A percentile compares a stretch with the other conserved stretches of the same genome.
These are phyloP conservation scores for Hypoxylon fragiforme DNA, from an alignment of 495 filamentous ascomycete genomes.

Conservation along the genomic window DNA sequence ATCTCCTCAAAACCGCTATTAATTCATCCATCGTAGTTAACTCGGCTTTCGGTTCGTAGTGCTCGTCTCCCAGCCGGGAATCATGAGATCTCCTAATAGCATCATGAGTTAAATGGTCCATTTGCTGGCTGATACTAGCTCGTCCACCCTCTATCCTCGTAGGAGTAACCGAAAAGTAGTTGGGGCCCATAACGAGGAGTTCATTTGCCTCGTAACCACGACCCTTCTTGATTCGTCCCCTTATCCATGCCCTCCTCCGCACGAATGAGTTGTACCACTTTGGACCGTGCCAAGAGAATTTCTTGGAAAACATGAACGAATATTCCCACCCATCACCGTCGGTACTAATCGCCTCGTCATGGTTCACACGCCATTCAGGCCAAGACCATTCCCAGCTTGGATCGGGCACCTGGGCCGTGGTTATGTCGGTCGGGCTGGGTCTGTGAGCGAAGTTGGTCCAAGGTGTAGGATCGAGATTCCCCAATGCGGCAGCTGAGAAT, in stretches of 20 bases:
- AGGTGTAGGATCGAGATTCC: slow-evolving; percentile 80
- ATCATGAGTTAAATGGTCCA: slow-evolving; percentile 38
- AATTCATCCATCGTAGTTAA: slow-evolving; percentile 35
- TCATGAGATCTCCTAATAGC: slow-evolving; percentile 38
- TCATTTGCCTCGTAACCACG: slow-evolving; percentile 42
- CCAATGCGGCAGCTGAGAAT: slow-evolving; percentile 82
- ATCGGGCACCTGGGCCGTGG: slow-evolving; percentile 90
- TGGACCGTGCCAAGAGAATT: slow-evolving; percentile 87
- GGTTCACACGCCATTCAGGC: slow-evolving; percentile 92
- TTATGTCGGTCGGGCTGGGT: slow-evolving; percentile 79
- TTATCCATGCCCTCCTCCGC: slow-evolving; percentile 82
- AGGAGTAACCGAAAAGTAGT: slow-evolving; percentile 83
- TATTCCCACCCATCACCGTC: slow-evolving; percentile 98
- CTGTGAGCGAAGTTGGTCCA: slow-evolving; percentile 81
- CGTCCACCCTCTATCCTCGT: slow-evolving; percentile 1
- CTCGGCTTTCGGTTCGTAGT: slow-evolving; percentile 22
- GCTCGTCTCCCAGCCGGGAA: slow-evolving; percentile 39
- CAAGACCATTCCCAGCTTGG: slow-evolving; percentile 97
- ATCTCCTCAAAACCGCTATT: slow-evolving; percentile 58
- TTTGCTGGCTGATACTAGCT: slow-evolving; percentile 2
- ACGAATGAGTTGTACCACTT: slow-evolving; percentile 94
- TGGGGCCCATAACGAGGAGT: slow-evolving; percentile 69
- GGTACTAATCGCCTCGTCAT: slow-evolving; percentile 69
- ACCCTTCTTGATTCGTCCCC: slow-evolving; percentile 72
- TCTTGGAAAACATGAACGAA: slow-evolving; percentile 76